These are phyloP conservation scores for Amborella trichopoda DNA, from an alignment of 164 flowering plant species.

Conservation along the genomic window DNA sequence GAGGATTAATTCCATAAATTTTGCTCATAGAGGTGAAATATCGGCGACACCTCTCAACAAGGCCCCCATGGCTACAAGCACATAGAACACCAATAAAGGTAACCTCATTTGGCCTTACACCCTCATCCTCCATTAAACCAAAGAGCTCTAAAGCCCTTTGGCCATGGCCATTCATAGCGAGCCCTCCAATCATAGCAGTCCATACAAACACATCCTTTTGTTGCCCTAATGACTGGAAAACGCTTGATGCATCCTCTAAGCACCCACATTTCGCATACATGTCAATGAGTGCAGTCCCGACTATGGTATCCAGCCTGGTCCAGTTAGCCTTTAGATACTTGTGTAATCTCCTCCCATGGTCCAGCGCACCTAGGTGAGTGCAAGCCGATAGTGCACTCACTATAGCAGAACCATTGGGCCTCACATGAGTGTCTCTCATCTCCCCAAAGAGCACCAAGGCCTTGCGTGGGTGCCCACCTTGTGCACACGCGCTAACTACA, in stretches of 20 bases:
- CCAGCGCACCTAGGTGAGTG: slow-evolving; percentile 7
- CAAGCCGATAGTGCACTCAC: slow-evolving; percentile 10
- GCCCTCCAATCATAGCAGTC: slow-evolving; percentile 9
- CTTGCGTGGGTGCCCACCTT: slow-evolving; percentile 1
- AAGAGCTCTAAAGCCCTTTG: slow-evolving; percentile 9
- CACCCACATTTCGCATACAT: slow-evolving; percentile 65
- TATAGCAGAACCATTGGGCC: slow-evolving; percentile 9
- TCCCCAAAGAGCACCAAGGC: slow-evolving; percentile 6
- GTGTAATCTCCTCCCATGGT: slow-evolving; percentile 5
- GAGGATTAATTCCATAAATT: slow-evolving; percentile 4
- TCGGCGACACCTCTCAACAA: slow-evolving; percentile 3
- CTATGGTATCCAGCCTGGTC: slow-evolving; percentile 5
- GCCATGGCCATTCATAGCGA: slow-evolving; percentile 8
- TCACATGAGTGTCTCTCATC: not conserved
- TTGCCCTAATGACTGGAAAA: not conserved
- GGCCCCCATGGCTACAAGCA: slow-evolving; percentile 10
- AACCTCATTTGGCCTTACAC: slow-evolving; percentile 8
- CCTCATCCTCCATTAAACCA: slow-evolving; percentile 4
- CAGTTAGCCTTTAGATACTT: slow-evolving; percentile 4
- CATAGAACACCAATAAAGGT: slow-evolving; percentile 8
- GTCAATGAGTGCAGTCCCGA: slow-evolving; percentile 41
- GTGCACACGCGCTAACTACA: slow-evolving; percentile 8
- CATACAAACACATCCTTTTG: slow-evolving; percentile 7
- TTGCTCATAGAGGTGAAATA: slow-evolving; percentile 5
- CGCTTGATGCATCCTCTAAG: slow-evolving; percentile 11